A percentile compares a stretch with the other conserved stretches of the same genome.
Evolutionary conservation across 192 early-diverging fungal species (phyloP).

Genomic region (Coemansia sp.): DNA sequence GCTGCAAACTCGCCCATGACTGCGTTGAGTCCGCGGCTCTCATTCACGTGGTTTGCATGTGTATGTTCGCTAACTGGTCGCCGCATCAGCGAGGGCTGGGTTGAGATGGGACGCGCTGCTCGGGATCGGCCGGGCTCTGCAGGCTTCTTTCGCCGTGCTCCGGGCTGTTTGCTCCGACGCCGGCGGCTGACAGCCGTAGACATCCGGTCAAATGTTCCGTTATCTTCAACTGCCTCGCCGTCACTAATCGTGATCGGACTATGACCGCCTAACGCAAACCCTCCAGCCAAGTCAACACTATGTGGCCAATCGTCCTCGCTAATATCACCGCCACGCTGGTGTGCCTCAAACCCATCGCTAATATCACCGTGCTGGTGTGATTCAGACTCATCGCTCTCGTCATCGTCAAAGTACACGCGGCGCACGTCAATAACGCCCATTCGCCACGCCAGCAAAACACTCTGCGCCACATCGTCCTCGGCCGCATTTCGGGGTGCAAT

Average conservation of each 20-base stretch:
- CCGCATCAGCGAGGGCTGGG: conserved; percentile 1
- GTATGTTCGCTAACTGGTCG: neutral
- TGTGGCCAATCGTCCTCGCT: conserved; percentile 8
- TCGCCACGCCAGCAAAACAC: conserved; percentile 38
- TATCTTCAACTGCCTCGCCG: conserved; percentile 49
- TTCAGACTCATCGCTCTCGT: conserved; percentile 17
- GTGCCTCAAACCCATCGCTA: conserved; percentile 12
- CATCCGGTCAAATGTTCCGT: conserved; percentile 10
- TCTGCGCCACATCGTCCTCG: conserved; percentile 28
- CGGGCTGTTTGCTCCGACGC: neutral
- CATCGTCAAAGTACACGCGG: conserved; percentile 43
- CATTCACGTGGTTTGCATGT: neutral
- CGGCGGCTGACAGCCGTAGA: neutral
- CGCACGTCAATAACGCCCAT: conserved; percentile 47
- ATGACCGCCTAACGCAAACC: neutral
- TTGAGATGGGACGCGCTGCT: neutral
- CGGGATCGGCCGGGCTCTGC: neutral
- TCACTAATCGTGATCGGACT: conserved; percentile 44
- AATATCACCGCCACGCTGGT: neutral
- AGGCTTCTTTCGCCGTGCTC: neutral
- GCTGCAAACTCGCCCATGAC: conserved; percentile 51
- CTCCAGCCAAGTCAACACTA: neutral
- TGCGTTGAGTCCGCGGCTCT: conserved; percentile 21
- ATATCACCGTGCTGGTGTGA: conserved; percentile 1
- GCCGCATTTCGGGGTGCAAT: conserved; percentile 16